Conservation (phyloP, 2,329 filamentous ascomycete genomes). For the Penicillium rolfsii region DNA sequence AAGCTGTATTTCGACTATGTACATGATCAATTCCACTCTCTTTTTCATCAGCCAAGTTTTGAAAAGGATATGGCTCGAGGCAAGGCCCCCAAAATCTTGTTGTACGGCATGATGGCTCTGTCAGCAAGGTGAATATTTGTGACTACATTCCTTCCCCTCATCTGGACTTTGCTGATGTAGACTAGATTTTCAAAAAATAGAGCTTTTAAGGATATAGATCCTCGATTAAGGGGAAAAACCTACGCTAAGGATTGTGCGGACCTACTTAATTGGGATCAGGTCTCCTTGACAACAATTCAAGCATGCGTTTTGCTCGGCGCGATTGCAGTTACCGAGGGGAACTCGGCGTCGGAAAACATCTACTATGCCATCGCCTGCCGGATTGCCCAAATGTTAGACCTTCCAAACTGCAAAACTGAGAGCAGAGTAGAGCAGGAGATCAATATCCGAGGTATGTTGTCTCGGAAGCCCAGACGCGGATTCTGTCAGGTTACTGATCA, state of each 20-base stretch:
- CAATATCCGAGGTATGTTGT: constrained; percentile 30
- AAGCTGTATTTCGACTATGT: constrained; percentile 26
- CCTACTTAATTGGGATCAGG: constrained; percentile 41
- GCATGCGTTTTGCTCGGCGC: constrained; percentile 47
- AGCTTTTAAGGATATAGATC: constrained; percentile 16
- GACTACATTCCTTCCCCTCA: background rate
- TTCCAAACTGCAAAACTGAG: constrained; percentile 36
- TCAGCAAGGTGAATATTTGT: constrained; percentile 19
- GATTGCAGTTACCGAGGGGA: constrained; percentile 41
- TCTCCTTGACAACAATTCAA: constrained; percentile 45
- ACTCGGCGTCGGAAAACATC: constrained; percentile 39
- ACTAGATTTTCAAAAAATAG: constrained; percentile 18
- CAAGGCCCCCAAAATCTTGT: constrained; percentile 13
- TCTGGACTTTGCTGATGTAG: background rate
- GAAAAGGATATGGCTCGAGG: constrained; percentile 14
- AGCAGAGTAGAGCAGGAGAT: constrained; percentile 42
- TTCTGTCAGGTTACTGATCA: background rate
- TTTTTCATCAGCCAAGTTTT: constrained; percentile 24
- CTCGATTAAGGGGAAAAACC: constrained; percentile 19
- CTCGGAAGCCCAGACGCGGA: too few relatives aligned
- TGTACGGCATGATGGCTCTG: constrained; percentile 26
- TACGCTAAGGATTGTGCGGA: constrained; percentile 21
- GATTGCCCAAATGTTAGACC: constrained; percentile 42
- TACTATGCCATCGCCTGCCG: constrained; percentile 46
- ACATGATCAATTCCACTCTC: constrained; percentile 26